Evolutionary conservation across 805 yeast genomes (phyloP), one percentile per base, ranked within the genome.

Genomic region (Hanseniaspora mollemarum): DNA sequence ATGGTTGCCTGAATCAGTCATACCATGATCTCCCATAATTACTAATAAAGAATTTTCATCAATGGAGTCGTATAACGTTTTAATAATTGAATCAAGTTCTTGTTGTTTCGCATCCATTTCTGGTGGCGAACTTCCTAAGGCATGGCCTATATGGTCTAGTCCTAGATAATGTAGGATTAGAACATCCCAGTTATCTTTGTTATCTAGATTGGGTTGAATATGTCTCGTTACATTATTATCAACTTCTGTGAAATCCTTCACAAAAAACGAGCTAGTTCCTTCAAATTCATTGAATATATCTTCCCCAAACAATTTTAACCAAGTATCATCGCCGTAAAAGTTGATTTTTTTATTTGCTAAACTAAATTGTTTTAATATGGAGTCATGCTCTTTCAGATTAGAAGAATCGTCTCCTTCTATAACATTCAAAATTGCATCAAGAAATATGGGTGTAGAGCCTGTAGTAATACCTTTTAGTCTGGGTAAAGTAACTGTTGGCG

Each of bases 281-380:
- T 92, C 97, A 26, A 62, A 67, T 42, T 73, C 70, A 19, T 71
- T 70, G 59, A 90, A 88, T 53, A 70, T 68, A 4, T 60, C 64
- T 8, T 64, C 64, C 0, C 96, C 95, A 57, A 88, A 92, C 44
- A 92, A 70, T 60, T 87, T 88, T 55, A 88, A 65, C 99, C 99
- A 92, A 1, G 99, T 92, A 62, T 92, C 98, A 65, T 92, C 99
- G 29, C 99, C 99, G 68, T 75, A 90, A 75, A 92, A 85, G 60
- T 87, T 83, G 26, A 92, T 68, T 19, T 60, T 70, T 4, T 61
- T 61, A 4, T 57, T 59, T 1, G 60, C 52, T 3, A 55, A 40
- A 35, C 58, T 56, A 40, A 87, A 71, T 60, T 92, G 97, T 32
- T 71, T 71, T 9, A 88, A 62, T 96, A 96, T 87, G 26, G 92